Base-by-base conservation (phyloP, 441 rosid genomes). In the Populus hybrid region DNA sequence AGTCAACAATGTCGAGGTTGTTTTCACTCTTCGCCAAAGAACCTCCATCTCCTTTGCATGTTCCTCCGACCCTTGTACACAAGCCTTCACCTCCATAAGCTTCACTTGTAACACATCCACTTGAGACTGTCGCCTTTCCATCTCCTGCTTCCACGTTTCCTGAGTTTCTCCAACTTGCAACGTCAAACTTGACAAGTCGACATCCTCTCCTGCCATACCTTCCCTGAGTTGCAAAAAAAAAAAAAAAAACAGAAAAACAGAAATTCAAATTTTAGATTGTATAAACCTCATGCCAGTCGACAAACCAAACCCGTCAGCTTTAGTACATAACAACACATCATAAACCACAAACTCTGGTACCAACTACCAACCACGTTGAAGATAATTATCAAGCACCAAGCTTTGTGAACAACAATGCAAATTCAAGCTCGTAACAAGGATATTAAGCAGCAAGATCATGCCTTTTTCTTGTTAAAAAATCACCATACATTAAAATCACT, bases 11-110 rank as follows among this genome's bases (percentile, higher is more conserved):
- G 83, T 84, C 18, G 91, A 91, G 72, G 90, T 85, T 70, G 89
- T 82, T 84, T 87, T 91, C 67, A 91, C 87, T 78, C 90, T 89
- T 67, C 79, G 86, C 88, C 90, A 87, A 65, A 91, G 91, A 82
- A 89, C 87, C 74, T 88, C 92, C 71, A 89, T 75, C 80, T 89
- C 97, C 73, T 86, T 90, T 38, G 90, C 85, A 79, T 85, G 92
- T 85, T 86, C 91, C 35, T 88, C 93, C 9, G 95, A 90, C 66
- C 86, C 91, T 67, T 88, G 84, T 77, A 91, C 80, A 72, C 85
- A 87, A 74, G 89, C 88, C 77, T 89, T 92, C 50, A 90, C 87
- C 82, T 90, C 91, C 81, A 89, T 70, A 77, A 94, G 83, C 76
- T 92, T 89, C 72, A 77, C 86, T 75, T 89, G 93, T 76, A 88